phyloP scores from a whole-genome alignment of 1,284 basidiomycete genomes.

The Trichosporon inkin region DNA sequence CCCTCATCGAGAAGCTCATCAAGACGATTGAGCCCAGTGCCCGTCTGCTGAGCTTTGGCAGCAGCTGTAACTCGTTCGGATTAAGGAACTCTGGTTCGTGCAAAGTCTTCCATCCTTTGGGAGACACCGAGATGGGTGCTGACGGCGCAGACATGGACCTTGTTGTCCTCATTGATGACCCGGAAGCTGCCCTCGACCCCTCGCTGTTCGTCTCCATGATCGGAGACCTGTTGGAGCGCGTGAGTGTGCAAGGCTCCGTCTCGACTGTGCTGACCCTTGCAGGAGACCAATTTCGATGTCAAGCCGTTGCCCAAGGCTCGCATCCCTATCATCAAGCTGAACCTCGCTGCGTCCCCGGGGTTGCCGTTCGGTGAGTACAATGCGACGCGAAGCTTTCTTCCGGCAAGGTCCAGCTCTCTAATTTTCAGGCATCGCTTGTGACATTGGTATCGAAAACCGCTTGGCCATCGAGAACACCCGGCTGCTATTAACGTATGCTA shows the following conservation, averaged over 20 bases:
- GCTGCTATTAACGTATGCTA: constrained; percentile 92
- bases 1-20: constrained; percentile 89
- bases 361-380: constrained; percentile 64
- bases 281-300: constrained; percentile 88
- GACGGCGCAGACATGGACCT: constrained; percentile 85
- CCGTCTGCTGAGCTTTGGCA: constrained; percentile 87
- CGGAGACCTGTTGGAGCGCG: constrained; percentile 85
- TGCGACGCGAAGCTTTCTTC: background rate
- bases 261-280: constrained; percentile 32
- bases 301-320: constrained; percentile 94
- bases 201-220: constrained; percentile 91
- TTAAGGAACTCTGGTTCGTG: constrained; percentile 79
- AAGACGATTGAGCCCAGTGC: constrained; percentile 89
- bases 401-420: background rate
- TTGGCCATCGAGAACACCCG: constrained; percentile 95
- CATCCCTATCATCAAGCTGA: constrained; percentile 97
- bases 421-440: constrained; percentile 68
- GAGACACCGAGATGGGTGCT: background rate
- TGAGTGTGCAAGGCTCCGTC: constrained; percentile 50
- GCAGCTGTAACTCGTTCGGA: constrained; percentile 89
- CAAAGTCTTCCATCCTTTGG: background rate
- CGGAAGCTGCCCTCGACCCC: constrained; percentile 61
- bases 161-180: constrained; percentile 88
- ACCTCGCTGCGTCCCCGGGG: constrained; percentile 81
- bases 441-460: constrained; percentile 97